phyloP scores from a whole-genome alignment of 2,329 filamentous ascomycete species.

The Exophiala viscosa region DNA sequence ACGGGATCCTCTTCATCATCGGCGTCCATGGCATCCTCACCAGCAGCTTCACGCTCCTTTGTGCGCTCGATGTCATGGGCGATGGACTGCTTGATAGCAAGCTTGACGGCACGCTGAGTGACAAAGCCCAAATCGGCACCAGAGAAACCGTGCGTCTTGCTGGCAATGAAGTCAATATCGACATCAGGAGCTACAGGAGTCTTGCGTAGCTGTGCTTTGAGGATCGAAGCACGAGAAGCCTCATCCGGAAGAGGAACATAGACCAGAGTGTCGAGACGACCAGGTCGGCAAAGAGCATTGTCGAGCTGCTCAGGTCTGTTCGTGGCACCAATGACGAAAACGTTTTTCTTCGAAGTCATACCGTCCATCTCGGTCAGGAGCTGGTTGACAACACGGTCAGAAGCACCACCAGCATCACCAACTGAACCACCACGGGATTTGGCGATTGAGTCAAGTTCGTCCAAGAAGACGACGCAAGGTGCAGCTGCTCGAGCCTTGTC shows the following conservation, averaged over 20 bases:
- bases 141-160: constrained; percentile 97
- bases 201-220: constrained; percentile 96
- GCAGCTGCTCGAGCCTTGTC: constrained; percentile 98
- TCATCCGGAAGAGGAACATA: constrained; percentile 97
- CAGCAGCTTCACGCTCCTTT: constrained; percentile 83
- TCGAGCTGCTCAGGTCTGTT: constrained; percentile 99
- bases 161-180: constrained; percentile 85
- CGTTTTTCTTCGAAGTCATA: constrained; percentile 99
- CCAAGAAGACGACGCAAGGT: constrained; percentile 97
- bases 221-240: constrained; percentile 79
- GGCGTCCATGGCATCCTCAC: constrained; percentile 76
- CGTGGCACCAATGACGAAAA: constrained; percentile 98
- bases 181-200: constrained; percentile 86
- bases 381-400: constrained; percentile 99
- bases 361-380: constrained; percentile 99
- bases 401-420: constrained; percentile 95
- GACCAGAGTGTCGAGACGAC: constrained; percentile 96
- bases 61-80: constrained; percentile 78
- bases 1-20: constrained; percentile 85
- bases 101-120: constrained; percentile 97
- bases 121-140: constrained; percentile 99
- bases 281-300: constrained; percentile 94
- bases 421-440: constrained; percentile 97
- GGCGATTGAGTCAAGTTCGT: constrained; percentile 97
- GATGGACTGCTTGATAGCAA: constrained; percentile 98